Percentiles rank a stretch among this genome's conserved stretches.
phyloP scores from a whole-genome alignment of 306 rosid genomes.

The Purshia tridentata region DNA sequence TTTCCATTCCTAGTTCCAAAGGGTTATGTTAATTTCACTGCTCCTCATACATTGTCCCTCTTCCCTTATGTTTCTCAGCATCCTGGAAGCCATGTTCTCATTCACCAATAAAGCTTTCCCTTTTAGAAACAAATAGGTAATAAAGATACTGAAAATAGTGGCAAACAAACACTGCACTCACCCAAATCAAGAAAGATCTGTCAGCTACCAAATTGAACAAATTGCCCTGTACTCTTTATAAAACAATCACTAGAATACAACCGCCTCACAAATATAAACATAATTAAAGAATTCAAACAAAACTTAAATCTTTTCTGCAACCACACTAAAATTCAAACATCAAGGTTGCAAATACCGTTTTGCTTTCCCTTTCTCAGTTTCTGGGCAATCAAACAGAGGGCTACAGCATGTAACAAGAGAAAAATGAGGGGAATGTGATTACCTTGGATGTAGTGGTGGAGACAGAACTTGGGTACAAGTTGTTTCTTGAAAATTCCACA shows the following conservation, averaged over 20 bases:
- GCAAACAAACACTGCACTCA: not conserved
- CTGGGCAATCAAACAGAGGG: not conserved
- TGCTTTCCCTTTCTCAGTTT: not conserved
- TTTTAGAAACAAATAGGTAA: not conserved
- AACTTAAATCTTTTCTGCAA: not conserved
- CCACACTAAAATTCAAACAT: not conserved
- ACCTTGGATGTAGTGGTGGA: slow-evolving; percentile 48
- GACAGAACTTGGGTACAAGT: slow-evolving; percentile 35
- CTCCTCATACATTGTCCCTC: not conserved
- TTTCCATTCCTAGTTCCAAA: not conserved
- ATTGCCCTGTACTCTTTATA: not conserved
- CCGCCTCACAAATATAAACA: not conserved
- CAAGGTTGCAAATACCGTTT: not conserved
- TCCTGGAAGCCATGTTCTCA: not conserved
- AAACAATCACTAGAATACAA: not conserved
- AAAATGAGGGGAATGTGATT: slow-evolving; percentile 3
- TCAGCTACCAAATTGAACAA: not conserved
- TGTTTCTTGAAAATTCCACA: slow-evolving; percentile 40
- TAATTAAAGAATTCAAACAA: not conserved
- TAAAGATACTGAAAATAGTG: not conserved
- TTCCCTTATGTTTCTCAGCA: slow-evolving; percentile 1
- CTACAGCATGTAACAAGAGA: not conserved
- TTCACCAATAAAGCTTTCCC: not conserved
- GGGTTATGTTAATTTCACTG: not conserved
- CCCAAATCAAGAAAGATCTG: not conserved